Evolutionary conservation across 345 rosid species (phyloP).

Genomic region (Bruguiera sexangula): DNA sequence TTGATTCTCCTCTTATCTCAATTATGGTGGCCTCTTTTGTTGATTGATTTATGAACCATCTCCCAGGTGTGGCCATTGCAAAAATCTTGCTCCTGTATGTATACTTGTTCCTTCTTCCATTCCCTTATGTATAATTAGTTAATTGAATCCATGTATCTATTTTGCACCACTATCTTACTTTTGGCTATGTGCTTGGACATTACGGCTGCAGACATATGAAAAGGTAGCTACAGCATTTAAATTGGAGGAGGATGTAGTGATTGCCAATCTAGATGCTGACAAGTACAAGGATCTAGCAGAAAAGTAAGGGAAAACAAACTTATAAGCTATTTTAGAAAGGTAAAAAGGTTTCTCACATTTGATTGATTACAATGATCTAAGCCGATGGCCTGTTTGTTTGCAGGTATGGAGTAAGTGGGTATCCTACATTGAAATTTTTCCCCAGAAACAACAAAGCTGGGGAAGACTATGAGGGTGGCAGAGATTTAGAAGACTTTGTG

Average conservation of each 20-base stretch:
- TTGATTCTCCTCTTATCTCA: neutral
- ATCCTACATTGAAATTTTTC: slow-evolving; percentile 86
- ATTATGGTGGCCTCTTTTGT: neutral
- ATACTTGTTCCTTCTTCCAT: neutral
- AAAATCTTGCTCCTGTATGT: slow-evolving; percentile 93
- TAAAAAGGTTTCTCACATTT: neutral
- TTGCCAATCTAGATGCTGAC: slow-evolving; percentile 95
- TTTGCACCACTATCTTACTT: no score
- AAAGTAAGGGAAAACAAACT: slow-evolving; percentile 49
- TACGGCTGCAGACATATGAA: slow-evolving; percentile 58
- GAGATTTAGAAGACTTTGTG: slow-evolving; percentile 88
- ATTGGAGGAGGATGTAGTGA: slow-evolving; percentile 70
- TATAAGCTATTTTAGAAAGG: neutral
- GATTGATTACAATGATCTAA: neutral
- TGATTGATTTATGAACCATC: slow-evolving; percentile 17
- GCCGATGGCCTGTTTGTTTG: slow-evolving; percentile 1
- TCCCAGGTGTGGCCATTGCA: slow-evolving; percentile 99
- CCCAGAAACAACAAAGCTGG: slow-evolving; percentile 93
- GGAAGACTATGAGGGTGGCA: slow-evolving; percentile 85
- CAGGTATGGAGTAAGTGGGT: slow-evolving; percentile 91
- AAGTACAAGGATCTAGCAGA: slow-evolving; percentile 67
- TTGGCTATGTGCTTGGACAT: no score
- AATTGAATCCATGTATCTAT: no score
- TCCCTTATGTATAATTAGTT: neutral
- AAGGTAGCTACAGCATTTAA: slow-evolving; percentile 85